phyloP scores from a whole-genome alignment of 2,329 filamentous ascomycete species.

The Dactylonectria estremocensis region DNA sequence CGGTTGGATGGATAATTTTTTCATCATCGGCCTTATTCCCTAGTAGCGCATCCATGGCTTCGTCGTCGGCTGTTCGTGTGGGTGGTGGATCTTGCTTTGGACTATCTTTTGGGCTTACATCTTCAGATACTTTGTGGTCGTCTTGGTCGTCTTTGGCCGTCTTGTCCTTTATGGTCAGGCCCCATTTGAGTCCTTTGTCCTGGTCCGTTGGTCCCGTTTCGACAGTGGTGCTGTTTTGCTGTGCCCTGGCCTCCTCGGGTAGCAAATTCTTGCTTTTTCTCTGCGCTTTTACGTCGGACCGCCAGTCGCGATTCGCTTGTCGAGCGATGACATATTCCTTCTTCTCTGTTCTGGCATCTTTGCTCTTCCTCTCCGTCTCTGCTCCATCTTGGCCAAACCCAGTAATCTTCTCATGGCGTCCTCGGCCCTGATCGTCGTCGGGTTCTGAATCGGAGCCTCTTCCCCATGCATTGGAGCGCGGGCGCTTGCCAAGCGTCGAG shows the following conservation, averaged over 20 bases:
- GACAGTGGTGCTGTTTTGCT: constrained; percentile 52
- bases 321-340: constrained; percentile 70
- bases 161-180: constrained; percentile 63
- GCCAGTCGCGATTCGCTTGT: constrained; percentile 75
- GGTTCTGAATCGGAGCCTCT: constrained; percentile 62
- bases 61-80: constrained; percentile 58
- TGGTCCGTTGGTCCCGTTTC: constrained; percentile 60
- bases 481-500: constrained; percentile 65
- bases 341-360: constrained; percentile 44
- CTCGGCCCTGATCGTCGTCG: constrained; percentile 51
- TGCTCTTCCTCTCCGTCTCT: constrained; percentile 57
- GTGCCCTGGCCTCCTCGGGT: constrained; percentile 69
- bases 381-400: constrained; percentile 64
- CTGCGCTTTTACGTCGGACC: constrained; percentile 66
- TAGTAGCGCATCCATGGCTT: constrained; percentile 78
- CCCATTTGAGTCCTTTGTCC: constrained; percentile 70
- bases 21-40: constrained; percentile 65
- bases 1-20: constrained; percentile 70
- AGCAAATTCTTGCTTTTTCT: constrained; percentile 68
- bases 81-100: constrained; percentile 17
- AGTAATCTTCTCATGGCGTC: constrained; percentile 63
- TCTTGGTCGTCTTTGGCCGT: constrained; percentile 70
- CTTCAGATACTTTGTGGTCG: constrained; percentile 30
- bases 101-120: constrained; percentile 25
- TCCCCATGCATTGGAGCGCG: constrained; percentile 59